A percentile compares a stretch with the other conserved stretches of the same genome.
phyloP scores from a whole-genome alignment of 2,329 filamentous ascomycete genomes.

The Raffaelea ambrosiae region DNA sequence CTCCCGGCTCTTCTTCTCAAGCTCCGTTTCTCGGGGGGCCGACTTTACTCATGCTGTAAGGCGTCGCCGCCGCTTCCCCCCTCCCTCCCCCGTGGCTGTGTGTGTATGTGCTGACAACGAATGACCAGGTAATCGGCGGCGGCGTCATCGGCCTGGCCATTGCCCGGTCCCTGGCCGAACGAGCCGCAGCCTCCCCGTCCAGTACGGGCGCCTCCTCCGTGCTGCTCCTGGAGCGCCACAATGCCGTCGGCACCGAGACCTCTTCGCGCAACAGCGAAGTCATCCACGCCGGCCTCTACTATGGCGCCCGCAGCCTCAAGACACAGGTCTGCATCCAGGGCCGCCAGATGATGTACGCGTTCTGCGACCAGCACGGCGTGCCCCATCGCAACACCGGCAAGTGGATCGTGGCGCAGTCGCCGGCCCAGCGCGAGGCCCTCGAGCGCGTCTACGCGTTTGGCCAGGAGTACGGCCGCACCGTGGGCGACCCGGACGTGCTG shows the following conservation, averaged over 20 bases:
- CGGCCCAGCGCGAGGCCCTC: slow-evolving; percentile 56
- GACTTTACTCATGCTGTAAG: slow-evolving; percentile 33
- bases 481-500: slow-evolving; percentile 18
- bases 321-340: slow-evolving; percentile 74
- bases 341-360: slow-evolving; percentile 65
- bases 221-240: slow-evolving; percentile 73
- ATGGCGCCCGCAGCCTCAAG: slow-evolving; percentile 68
- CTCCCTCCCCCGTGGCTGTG: neutral
- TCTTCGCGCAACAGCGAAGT: slow-evolving; percentile 91
- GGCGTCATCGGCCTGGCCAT: slow-evolving; percentile 72
- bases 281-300: slow-evolving; percentile 93
- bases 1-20: too few relatives aligned
- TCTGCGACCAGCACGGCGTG: slow-evolving; percentile 61
- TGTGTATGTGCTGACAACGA: neutral
- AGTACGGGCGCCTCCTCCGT: slow-evolving; percentile 44
- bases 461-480: slow-evolving; percentile 17
- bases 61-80: slow-evolving; percentile 4
- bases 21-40: slow-evolving; percentile 13
- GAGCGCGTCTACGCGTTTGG: slow-evolving; percentile 41
- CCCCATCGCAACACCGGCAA: slow-evolving; percentile 72
- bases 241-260: slow-evolving; percentile 71
- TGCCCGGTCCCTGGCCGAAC: slow-evolving; percentile 58
- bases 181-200: slow-evolving; percentile 23
- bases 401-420: slow-evolving; percentile 88
- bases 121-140: slow-evolving; percentile 43